A percentile compares a stretch with the other conserved stretches of the same genome.
These are phyloP conservation scores for Stentor coeruleus DNA, from an alignment of 73 alveolate genomes.

Conservation along the genomic window DNA sequence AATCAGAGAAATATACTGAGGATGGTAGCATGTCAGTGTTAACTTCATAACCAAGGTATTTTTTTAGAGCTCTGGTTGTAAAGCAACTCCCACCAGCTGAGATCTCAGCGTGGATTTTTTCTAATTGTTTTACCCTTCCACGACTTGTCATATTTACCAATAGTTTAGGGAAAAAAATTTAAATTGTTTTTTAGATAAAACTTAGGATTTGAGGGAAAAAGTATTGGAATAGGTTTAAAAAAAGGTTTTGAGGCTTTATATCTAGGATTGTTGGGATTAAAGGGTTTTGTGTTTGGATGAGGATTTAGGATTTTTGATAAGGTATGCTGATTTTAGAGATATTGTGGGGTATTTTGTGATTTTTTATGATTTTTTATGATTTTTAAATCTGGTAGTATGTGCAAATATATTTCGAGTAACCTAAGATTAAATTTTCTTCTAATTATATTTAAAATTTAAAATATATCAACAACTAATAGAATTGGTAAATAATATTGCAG, in stretches of 20 bases:
- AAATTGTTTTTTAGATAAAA: not conserved
- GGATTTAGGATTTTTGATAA: too few relatives aligned
- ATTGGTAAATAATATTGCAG: too few relatives aligned
- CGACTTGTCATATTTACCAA: conserved; percentile 3
- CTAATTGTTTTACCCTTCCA: not conserved
- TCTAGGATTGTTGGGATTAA: too few relatives aligned
- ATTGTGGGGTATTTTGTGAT: too few relatives aligned
- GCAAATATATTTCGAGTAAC: too few relatives aligned
- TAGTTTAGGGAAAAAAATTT: not conserved
- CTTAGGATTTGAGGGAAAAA: not conserved
- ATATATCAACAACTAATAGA: too few relatives aligned
- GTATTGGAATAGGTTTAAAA: too few relatives aligned
- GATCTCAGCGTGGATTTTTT: not conserved
- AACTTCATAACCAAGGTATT: conserved; percentile 10
- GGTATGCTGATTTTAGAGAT: too few relatives aligned
- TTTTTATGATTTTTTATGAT: too few relatives aligned
- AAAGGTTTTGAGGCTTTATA: not conserved
- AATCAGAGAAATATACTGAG: not conserved
- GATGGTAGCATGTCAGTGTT: conserved; percentile 28
- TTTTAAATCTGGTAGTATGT: not conserved
- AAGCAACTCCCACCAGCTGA: not conserved
- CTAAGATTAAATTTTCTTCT: too few relatives aligned
- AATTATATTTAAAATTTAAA: too few relatives aligned
- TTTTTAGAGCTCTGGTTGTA: conserved; percentile 8
- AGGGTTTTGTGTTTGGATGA: too few relatives aligned